Base-by-base conservation (phyloP, 305 asterid genomes). In the Lippia alba region DNA sequence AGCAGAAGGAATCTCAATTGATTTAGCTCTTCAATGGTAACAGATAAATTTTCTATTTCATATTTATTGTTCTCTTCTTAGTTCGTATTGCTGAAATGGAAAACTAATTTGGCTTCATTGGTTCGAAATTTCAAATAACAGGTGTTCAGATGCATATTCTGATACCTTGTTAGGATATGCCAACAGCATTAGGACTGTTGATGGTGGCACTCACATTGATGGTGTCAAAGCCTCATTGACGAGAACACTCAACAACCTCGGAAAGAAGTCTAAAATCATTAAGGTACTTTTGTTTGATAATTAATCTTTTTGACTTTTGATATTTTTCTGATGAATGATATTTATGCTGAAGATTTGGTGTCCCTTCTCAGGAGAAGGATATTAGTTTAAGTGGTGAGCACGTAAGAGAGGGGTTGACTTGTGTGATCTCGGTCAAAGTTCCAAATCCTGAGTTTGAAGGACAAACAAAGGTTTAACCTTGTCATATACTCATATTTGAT, bases 401-500 rank as follows among this genome's bases (percentile, higher is more conserved):
- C 67, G 98, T 94, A 64, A 84, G 98, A 81, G 98, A 94, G 85
- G 99, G 99, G 48, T 81, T 94, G 72, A 92, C 98, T 68, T 94
- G 99, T 79, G 94, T 94, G 75, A 78, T 94, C 60, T 88, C 98
- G 4, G 96, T 94, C 80, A 92, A 94, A 89, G 92, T 94, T 76
- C 85, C 90, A 10, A 90, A 90, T 78, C 99, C 99, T 10, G 99
- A 94, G 76, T 94, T 94, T 78, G 99, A 94, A 87, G 99, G 99
- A 71, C 99, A 94, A 76, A 94, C 99, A 53, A 94, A 94, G 99
- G 99, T 81, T 48, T 83, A 70, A 34, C 49, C 8, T 24, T 30
- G 12, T 69, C 18, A 61, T 41, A 9, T 56, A n/a, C n/a, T 41
- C 61, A 24, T n/a, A n/a, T n/a, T n/a, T n/a, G n/a, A 30, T 49